Percentiles rank a stretch among this genome's conserved stretches.
These are phyloP conservation scores for Aspergillus quadrilineatus DNA, from an alignment of 2,329 filamentous ascomycete species.

Conservation along the genomic window DNA sequence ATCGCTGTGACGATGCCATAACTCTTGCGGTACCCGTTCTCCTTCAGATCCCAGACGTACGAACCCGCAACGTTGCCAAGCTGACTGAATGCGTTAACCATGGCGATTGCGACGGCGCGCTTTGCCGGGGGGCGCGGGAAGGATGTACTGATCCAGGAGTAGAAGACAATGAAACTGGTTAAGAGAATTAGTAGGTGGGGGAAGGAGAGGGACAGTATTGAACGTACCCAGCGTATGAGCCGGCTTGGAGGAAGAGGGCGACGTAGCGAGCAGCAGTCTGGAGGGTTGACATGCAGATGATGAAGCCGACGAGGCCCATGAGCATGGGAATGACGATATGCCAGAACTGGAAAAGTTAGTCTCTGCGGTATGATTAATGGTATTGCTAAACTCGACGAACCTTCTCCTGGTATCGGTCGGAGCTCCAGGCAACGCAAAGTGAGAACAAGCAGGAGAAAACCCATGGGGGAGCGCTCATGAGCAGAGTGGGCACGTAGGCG, in stretches of 20 bases:
- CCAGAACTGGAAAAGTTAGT: slow-evolving; percentile 48
- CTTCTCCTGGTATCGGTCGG: slow-evolving; percentile 54
- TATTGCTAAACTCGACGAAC: slow-evolving; percentile 11
- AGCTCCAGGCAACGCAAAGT: slow-evolving; percentile 55
- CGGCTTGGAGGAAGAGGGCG: slow-evolving; percentile 60
- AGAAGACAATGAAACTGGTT: slow-evolving; percentile 28
- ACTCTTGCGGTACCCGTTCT: slow-evolving; percentile 62
- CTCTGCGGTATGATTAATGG: not conserved
- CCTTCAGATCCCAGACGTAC: slow-evolving; percentile 62
- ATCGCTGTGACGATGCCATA: slow-evolving; percentile 65
- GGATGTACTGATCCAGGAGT: slow-evolving; percentile 32
- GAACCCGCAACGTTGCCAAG: slow-evolving; percentile 61
- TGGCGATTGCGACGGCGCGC: slow-evolving; percentile 67
- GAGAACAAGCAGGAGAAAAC: slow-evolving; percentile 60
- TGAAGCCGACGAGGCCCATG: slow-evolving; percentile 56
- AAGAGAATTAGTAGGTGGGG: too few relatives aligned
- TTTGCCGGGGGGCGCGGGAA: slow-evolving; percentile 74
- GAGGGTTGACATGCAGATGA: slow-evolving; percentile 60
- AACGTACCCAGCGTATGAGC: slow-evolving; percentile 51
- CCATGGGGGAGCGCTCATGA: slow-evolving; percentile 49
- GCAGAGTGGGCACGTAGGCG: slow-evolving; percentile 27
- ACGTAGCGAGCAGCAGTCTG: slow-evolving; percentile 60
- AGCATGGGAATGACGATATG: slow-evolving; percentile 57
- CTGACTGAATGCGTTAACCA: slow-evolving; percentile 68
- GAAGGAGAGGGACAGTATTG: too few relatives aligned